A percentile compares a stretch with the other conserved stretches of the same genome.
phyloP scores from a whole-genome alignment of 2,329 filamentous ascomycete genomes.

The Cadophora malorum region DNA sequence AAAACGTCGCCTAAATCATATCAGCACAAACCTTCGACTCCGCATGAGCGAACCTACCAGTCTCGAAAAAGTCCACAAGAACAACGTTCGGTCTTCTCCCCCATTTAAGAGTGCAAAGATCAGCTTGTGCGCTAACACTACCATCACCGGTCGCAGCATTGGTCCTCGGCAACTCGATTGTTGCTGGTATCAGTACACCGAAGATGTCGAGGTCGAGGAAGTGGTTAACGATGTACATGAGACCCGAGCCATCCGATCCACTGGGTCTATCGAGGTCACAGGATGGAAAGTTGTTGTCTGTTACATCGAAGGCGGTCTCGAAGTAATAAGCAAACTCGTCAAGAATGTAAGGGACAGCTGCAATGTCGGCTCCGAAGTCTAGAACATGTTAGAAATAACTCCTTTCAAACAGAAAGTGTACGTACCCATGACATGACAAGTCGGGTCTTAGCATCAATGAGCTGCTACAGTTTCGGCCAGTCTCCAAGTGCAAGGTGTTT shows the following conservation, averaged over 20 bases:
- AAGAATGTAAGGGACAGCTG: conserved; percentile 64
- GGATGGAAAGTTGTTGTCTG: conserved; percentile 62
- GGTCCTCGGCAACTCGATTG: conserved; percentile 48
- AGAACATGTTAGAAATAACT: conserved; percentile 6
- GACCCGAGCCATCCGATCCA: conserved; percentile 51
- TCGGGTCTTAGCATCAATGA: conserved; percentile 68
- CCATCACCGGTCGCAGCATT: conserved; percentile 59
- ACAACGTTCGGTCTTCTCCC: conserved; percentile 58
- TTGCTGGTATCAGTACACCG: conserved; percentile 59
- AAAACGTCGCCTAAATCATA: conserved; percentile 40
- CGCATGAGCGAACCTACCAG: conserved; percentile 35
- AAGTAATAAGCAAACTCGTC: conserved; percentile 71
- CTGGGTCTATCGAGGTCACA: conserved; percentile 70
- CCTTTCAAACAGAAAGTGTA: background rate
- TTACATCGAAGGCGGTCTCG: conserved; percentile 72
- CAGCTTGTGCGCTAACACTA: conserved; percentile 57
- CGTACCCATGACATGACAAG: conserved; percentile 72
- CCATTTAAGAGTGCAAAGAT: conserved; percentile 54
- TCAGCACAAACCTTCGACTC: conserved; percentile 1
- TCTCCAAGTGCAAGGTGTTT: conserved; percentile 31
- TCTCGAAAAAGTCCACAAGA: conserved; percentile 65
- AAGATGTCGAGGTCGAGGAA: conserved; percentile 61
- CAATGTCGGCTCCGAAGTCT: conserved; percentile 32
- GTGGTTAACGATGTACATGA: conserved; percentile 67
- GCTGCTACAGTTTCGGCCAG: conserved; percentile 72